Conservation (phyloP, 192 early-diverging fungal genomes). For the Rhizophagus sp. region DNA sequence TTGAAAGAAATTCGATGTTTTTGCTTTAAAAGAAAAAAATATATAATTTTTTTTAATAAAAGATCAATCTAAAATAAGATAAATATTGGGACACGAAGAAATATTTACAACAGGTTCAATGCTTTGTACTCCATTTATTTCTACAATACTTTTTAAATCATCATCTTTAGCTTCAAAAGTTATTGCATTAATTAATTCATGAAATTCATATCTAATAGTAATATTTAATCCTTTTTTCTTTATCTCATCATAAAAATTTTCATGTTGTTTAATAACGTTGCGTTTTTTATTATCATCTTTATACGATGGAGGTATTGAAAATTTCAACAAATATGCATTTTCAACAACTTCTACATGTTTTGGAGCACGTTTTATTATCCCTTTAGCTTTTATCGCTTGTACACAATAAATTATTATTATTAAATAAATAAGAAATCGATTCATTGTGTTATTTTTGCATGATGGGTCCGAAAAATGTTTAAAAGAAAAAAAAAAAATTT, state of each 20-base stretch:
- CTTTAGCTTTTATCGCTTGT: no score
- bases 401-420: no score
- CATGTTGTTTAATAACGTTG: background rate
- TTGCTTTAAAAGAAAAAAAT: background rate
- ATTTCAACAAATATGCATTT: no score
- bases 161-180: background rate
- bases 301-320: no score
- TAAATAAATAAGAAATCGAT: no score
- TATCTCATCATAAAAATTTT: background rate
- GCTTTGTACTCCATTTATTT: background rate
- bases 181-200: slow-evolving; percentile 4
- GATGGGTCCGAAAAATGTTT: no score
- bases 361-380: no score
- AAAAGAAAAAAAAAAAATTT: no score
- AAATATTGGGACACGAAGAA: background rate
- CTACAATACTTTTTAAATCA: background rate
- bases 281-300: no score
- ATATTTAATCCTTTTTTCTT: background rate
- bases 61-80: background rate
- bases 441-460: no score
- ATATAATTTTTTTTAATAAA: background rate
- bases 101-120: slow-evolving; percentile 8
- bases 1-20: background rate
- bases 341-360: no score
- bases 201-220: background rate